Conservation (phyloP, 176 grass and related monocot genomes). For the Luzula sylvatica region DNA sequence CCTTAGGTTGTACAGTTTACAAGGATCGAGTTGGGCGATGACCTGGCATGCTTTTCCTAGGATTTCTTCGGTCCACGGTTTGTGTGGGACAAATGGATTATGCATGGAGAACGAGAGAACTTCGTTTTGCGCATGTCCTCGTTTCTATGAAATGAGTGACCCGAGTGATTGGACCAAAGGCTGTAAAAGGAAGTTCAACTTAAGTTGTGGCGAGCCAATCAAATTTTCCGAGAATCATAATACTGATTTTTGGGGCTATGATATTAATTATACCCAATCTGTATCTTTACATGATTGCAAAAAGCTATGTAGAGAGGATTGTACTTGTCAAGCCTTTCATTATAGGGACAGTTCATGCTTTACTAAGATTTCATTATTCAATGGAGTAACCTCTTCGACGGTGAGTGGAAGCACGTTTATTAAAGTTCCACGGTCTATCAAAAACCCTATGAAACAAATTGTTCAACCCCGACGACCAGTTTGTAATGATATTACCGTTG, state of each 20-base stretch:
- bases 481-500: background rate
- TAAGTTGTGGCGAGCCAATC: background rate
- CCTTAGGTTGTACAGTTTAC: slow-evolving; percentile 52
- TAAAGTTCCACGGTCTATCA: background rate
- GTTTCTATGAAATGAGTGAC: slow-evolving; percentile 31
- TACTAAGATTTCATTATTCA: slow-evolving; percentile 5
- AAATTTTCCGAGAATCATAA: background rate
- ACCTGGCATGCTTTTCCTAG: slow-evolving; percentile 32
- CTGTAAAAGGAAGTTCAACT: slow-evolving; percentile 17
- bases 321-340: slow-evolving; percentile 7
- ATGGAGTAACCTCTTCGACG: background rate
- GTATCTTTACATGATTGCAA: slow-evolving; percentile 2
- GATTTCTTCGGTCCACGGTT: slow-evolving; percentile 18
- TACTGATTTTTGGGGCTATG: slow-evolving; percentile 18
- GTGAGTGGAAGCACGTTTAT: background rate
- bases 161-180: slow-evolving; percentile 37
- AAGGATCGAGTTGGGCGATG: slow-evolving; percentile 23
- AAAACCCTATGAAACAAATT: background rate
- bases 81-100: slow-evolving; percentile 48
- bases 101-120: slow-evolving; percentile 27
- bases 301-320: background rate
- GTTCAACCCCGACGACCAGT: background rate
- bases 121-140: slow-evolving; percentile 27
- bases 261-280: background rate
- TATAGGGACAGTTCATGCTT: background rate